These are phyloP conservation scores for Rubus idaeus DNA, from an alignment of 306 rosid genomes.

Conservation along the genomic window DNA sequence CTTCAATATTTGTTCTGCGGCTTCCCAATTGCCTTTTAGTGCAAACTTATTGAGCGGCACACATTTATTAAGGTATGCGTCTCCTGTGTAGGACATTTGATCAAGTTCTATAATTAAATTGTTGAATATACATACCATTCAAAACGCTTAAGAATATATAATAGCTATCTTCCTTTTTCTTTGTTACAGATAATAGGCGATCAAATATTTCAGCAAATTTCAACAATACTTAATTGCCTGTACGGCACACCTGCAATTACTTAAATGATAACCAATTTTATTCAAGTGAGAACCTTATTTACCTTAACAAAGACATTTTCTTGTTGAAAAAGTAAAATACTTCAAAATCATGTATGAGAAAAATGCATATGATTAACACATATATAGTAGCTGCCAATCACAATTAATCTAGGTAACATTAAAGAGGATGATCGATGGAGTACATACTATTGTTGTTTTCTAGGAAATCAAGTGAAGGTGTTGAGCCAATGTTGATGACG, in stretches of 20 bases:
- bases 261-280: too few species aligned
- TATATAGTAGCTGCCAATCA: too few species aligned
- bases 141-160: neutral
- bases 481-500: neutral
- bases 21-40: constrained; percentile 19
- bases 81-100: neutral
- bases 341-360: too few species aligned
- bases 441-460: neutral
- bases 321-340: too few species aligned
- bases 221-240: neutral
- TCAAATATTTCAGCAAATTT: too few species aligned
- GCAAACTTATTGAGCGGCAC: constrained; percentile 16
- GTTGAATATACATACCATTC: neutral
- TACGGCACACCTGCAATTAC: neutral
- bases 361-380: too few species aligned
- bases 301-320: too few species aligned
- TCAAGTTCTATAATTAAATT: neutral
- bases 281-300: neutral
- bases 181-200: neutral
- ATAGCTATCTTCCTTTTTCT: neutral
- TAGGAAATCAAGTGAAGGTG: neutral
- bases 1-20: neutral
- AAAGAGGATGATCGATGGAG: neutral
- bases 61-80: neutral
- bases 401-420: too few species aligned